Evolutionary conservation across 2,329 filamentous ascomycete species (phyloP).

Genomic region (Stagonosporopsis rhizophila): DNA sequence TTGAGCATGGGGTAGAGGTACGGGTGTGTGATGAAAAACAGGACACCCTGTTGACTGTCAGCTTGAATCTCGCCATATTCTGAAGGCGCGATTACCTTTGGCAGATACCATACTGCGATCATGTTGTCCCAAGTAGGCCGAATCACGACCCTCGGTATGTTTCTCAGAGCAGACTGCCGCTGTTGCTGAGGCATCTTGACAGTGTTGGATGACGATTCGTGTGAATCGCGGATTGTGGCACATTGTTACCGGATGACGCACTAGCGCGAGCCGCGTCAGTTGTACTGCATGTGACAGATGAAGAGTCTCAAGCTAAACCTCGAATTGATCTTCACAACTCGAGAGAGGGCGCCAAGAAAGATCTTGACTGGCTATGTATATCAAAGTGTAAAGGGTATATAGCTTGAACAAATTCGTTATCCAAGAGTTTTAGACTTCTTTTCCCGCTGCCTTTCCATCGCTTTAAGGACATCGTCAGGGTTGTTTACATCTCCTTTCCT

Average conservation of each 20-base stretch:
- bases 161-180: conserved; percentile 45
- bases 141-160: conserved; percentile 37
- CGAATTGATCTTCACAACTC: not conserved
- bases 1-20: conserved; percentile 84
- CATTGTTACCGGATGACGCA: conserved; percentile 11
- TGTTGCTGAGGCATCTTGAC: conserved; percentile 34
- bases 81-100: conserved; percentile 33
- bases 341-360: not conserved
- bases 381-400: conserved; percentile 10
- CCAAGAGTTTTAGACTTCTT: conserved; percentile 36
- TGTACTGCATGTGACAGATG: conserved; percentile 6
- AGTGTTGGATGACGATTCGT: not conserved
- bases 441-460: conserved; percentile 70
- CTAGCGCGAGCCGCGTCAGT: conserved; percentile 4
- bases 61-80: not conserved
- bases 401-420: not conserved
- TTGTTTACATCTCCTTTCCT: conserved; percentile 80
- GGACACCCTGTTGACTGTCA: conserved; percentile 67
- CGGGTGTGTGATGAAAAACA: conserved; percentile 78
- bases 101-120: conserved; percentile 38
- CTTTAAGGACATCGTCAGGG: conserved; percentile 78
- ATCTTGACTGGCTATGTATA: not conserved
- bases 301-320: not conserved
- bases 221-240: not conserved
- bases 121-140: conserved; percentile 38